phyloP scores from a whole-genome alignment of 2,329 filamentous ascomycete genomes.

The Arthrobotrys conoides region DNA sequence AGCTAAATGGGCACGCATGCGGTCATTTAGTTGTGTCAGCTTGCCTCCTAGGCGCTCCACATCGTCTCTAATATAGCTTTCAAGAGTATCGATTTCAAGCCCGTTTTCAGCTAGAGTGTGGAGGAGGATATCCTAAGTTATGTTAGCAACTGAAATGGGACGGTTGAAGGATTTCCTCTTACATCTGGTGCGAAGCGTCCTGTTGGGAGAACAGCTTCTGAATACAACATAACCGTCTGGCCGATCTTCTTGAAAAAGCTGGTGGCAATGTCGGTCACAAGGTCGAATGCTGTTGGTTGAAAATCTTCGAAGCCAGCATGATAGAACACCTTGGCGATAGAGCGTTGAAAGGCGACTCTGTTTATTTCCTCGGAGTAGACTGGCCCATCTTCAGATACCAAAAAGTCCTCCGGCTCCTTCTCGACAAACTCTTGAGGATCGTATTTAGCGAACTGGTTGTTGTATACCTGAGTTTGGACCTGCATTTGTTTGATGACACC shows the following conservation, averaged over 20 bases:
- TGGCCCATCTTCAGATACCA: constrained; percentile 88
- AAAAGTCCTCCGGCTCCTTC: constrained; percentile 87
- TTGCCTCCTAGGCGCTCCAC: constrained; percentile 87
- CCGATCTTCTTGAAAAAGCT: constrained; percentile 91
- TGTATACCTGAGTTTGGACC: constrained; percentile 95
- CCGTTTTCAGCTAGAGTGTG: constrained; percentile 89
- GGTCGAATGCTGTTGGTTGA: constrained; percentile 92
- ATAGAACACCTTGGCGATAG: constrained; percentile 94
- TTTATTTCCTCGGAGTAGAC: constrained; percentile 87
- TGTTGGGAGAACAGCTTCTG: constrained; percentile 76
- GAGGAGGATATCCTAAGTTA: constrained; percentile 80
- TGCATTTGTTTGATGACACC: constrained; percentile 99
- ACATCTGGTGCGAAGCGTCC: constrained; percentile 64
- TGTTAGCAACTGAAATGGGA: constrained; percentile 13
- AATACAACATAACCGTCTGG: constrained; percentile 83
- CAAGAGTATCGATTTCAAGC: constrained; percentile 82
- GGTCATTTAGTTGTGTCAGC: constrained; percentile 87
- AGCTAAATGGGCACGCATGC: constrained; percentile 93
- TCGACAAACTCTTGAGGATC: constrained; percentile 91
- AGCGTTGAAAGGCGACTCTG: constrained; percentile 86
- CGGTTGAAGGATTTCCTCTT: constrained; percentile 4
- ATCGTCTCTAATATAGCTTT: constrained; percentile 91
- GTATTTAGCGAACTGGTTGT: constrained; percentile 98
- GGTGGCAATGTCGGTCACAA: constrained; percentile 87
- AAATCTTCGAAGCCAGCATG: constrained; percentile 97